Evolutionary conservation across 345 rosid species (phyloP), one percentile per base, ranked within the genome.

Genomic region (Balakata baccata): DNA sequence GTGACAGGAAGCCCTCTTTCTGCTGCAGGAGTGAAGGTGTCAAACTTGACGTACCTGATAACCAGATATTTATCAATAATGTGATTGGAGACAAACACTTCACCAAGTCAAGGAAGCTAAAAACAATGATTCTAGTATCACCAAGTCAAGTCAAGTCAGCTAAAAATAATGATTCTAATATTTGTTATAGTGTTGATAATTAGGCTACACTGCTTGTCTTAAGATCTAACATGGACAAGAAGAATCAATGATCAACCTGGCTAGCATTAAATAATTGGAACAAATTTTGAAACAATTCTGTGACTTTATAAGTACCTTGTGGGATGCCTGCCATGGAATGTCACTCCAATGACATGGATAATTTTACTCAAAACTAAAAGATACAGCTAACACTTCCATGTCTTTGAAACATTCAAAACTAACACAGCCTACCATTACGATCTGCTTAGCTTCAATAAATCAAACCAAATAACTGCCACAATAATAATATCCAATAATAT

Each of bases 1-100:
- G 99, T 95, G 60, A 92, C 94, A 1, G 98, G 99, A 73, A 95
- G 93, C 71, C 97, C 98, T 61, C 83, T 64, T 81, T 91, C 93
- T 0, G 84, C 98, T 38, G 97, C 96, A 63, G 98, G 97, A 60
- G 98, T 92, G 87, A 95, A 95, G 41, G 93, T 89, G 81, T 95
- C 99, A 80, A 95, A 92, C 90, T 92, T 92, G 63, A 89, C 72
- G 64, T 86, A 92, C 99, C 98, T 90, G 89, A 75, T 83, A 72
- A 73, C 68, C 70, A 62, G 41, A 52, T 51, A 81, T 71, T 59
- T 43, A 61, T 53, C 57, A 73, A 57, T 75, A 78, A 49, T 67
- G 66, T 75, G 51, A 82, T 38, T 76, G 51, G 29, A 72, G 37
- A 74, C 70, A 47, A 76, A 60, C 13, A 45, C 11, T 59, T 47